Percentiles rank a stretch among this genome's conserved stretches.
Conservation (phyloP, 164 flowering plant species). For the Chloranthus sessilifolius region DNA sequence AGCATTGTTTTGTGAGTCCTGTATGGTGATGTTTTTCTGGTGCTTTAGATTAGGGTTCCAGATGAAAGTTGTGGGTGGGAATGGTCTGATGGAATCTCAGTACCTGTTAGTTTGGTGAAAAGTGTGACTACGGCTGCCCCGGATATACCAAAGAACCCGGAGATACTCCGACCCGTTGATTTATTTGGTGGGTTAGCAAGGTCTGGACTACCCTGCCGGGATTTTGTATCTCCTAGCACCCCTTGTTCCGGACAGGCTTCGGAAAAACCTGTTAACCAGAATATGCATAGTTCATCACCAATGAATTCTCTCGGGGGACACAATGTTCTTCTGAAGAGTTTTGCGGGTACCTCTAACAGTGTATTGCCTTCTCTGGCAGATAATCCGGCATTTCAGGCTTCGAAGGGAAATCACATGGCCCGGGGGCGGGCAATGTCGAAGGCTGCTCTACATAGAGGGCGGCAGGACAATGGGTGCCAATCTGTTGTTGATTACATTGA, state of each 20-base stretch:
- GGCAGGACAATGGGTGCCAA: constrained; percentile 20
- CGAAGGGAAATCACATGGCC: constrained; percentile 16
- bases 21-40: constrained; percentile 51
- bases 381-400: constrained; percentile 9
- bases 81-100: constrained; percentile 55
- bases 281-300: constrained; percentile 13
- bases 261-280: constrained; percentile 12
- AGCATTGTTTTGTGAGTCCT: constrained; percentile 33
- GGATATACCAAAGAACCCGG: constrained; percentile 21
- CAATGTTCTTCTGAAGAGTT: constrained; percentile 16
- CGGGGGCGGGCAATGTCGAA: constrained; percentile 16
- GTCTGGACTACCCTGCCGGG: constrained; percentile 20
- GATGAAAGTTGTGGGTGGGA: constrained; percentile 70
- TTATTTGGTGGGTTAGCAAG: constrained; percentile 23
- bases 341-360: constrained; percentile 15
- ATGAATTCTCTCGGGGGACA: constrained; percentile 2
- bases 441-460: constrained; percentile 13
- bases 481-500: constrained; percentile 24
- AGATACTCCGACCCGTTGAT: constrained; percentile 19
- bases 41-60: constrained; percentile 67
- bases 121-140: constrained; percentile 13
- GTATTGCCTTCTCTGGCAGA: constrained; percentile 14
- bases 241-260: constrained; percentile 11
- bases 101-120: constrained; percentile 33
- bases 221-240: constrained; percentile 14